These are phyloP conservation scores for Chlorella sp. DNA, from an alignment of 139 green algal species.

Conservation along the genomic window DNA sequence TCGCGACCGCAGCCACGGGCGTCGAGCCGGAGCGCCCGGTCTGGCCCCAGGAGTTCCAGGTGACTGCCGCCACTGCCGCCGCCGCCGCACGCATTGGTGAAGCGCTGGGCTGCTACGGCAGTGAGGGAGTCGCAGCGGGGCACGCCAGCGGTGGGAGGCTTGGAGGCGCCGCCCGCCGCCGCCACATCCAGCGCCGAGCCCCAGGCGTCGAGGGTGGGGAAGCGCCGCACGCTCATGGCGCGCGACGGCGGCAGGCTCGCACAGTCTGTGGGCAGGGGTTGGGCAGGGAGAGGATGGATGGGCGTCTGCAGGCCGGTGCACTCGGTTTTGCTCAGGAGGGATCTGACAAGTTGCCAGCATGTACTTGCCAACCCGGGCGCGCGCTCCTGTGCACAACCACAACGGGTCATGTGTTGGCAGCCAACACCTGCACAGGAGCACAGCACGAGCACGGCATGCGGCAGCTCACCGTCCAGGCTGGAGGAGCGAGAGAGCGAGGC, in stretches of 20 bases:
- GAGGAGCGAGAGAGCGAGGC: conserved; percentile 2
- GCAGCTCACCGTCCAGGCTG: conserved; percentile 15
- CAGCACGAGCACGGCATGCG: neutral
- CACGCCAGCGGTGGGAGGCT: neutral
- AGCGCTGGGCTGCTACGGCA: conserved; percentile 14
- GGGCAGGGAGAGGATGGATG: neutral
- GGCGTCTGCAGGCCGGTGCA: neutral
- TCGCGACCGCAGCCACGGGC: neutral
- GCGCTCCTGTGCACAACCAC: neutral
- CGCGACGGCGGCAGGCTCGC: conserved; percentile 9
- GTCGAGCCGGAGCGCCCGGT: conserved; percentile 16
- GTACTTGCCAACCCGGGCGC: neutral
- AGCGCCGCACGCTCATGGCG: conserved; percentile 24
- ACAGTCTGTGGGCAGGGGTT: neutral
- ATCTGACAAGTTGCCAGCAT: neutral
- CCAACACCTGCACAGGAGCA: neutral
- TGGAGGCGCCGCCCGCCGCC: neutral
- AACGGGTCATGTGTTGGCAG: neutral
- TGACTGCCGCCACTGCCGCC: neutral
- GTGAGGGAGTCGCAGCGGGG: conserved; percentile 8
- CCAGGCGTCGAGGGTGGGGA: conserved; percentile 20
- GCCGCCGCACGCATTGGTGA: conserved; percentile 20
- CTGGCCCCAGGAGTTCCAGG: conserved; percentile 32
- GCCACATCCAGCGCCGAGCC: conserved; percentile 1
- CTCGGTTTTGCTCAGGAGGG: no score